Conservation (phyloP, 2,329 filamentous ascomycete genomes). For the Aspergillus glaucus region DNA sequence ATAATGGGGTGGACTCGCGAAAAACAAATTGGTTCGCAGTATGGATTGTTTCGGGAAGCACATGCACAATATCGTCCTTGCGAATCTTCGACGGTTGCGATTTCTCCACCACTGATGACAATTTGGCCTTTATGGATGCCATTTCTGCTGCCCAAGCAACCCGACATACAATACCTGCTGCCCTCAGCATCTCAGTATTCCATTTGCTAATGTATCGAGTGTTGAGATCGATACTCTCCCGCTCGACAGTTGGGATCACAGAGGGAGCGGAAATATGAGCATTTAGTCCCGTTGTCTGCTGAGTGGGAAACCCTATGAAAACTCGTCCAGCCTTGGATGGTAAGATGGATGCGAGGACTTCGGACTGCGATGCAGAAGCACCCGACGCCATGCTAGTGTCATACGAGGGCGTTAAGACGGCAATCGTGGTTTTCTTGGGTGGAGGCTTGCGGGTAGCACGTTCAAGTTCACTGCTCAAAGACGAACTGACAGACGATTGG, state of each 20-base stretch:
- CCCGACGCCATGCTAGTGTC: conserved; percentile 68
- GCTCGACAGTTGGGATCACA: conserved; percentile 92
- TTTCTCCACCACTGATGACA: conserved; percentile 37
- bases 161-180: conserved; percentile 82
- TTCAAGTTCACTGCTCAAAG: conserved; percentile 79
- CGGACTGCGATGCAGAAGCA: conserved; percentile 44
- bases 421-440: conserved; percentile 76
- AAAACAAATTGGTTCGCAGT: conserved; percentile 84
- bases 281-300: conserved; percentile 89
- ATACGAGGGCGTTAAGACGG: conserved; percentile 85
- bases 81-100: conserved; percentile 47
- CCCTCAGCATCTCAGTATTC: conserved; percentile 89
- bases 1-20: conserved; percentile 80
- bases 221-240: conserved; percentile 94
- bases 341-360: conserved; percentile 85
- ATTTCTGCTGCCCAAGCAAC: conserved; percentile 87
- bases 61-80: conserved; percentile 57
- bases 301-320: conserved; percentile 96
- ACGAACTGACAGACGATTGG: conserved; percentile 64
- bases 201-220: conserved; percentile 89
- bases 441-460: conserved; percentile 96
- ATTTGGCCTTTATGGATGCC: conserved; percentile 61
- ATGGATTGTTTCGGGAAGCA: conserved; percentile 74
- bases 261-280: conserved; percentile 94
- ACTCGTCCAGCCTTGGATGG: conserved; percentile 85